Evolutionary conservation across 331 rosid genomes (phyloP).

Genomic region (Rhamnella rubrinervis): DNA sequence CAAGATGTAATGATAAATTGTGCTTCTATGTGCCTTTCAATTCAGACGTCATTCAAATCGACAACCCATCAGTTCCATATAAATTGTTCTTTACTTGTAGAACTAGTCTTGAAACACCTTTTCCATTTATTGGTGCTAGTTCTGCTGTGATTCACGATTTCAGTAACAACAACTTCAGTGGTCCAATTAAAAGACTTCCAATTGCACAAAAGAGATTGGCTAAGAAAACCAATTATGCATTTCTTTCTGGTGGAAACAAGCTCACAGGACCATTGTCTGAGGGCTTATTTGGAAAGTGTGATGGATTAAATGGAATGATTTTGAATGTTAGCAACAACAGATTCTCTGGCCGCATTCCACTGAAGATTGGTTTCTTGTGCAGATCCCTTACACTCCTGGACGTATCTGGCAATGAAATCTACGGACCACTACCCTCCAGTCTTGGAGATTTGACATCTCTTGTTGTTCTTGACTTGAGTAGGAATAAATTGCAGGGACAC

Average conservation of each 20-base stretch:
- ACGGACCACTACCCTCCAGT: conserved; percentile 31
- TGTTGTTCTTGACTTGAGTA: conserved; percentile 40
- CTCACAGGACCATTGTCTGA: conserved; percentile 30
- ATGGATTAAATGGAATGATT: conserved; percentile 29
- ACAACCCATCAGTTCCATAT: conserved; percentile 14
- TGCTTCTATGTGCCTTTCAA: conserved; percentile 16
- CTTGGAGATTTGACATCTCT: conserved; percentile 36
- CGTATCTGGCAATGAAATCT: conserved; percentile 35
- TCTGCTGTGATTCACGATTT: conserved; percentile 26
- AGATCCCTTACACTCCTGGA: conserved; percentile 36
- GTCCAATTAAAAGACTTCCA: conserved; percentile 30
- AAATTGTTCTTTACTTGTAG: conserved; percentile 28
- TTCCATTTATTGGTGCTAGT: conserved; percentile 22
- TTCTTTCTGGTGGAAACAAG: conserved; percentile 39
- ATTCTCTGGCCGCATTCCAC: conserved; percentile 33
- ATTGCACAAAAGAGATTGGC: conserved; percentile 18
- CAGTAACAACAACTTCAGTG: conserved; percentile 36
- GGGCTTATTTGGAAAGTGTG: conserved; percentile 26
- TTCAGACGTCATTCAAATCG: conserved; percentile 6
- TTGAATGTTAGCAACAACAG: conserved; percentile 34
- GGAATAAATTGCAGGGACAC: conserved; percentile 36
- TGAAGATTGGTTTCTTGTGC: conserved; percentile 27
- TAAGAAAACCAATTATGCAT: conserved; percentile 28
- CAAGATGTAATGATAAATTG: conserved; percentile 17
- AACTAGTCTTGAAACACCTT: conserved; percentile 20